Evolutionary conservation across 352 stramenopile species (phyloP).

Genomic region (Lagenidium giganteum): DNA sequence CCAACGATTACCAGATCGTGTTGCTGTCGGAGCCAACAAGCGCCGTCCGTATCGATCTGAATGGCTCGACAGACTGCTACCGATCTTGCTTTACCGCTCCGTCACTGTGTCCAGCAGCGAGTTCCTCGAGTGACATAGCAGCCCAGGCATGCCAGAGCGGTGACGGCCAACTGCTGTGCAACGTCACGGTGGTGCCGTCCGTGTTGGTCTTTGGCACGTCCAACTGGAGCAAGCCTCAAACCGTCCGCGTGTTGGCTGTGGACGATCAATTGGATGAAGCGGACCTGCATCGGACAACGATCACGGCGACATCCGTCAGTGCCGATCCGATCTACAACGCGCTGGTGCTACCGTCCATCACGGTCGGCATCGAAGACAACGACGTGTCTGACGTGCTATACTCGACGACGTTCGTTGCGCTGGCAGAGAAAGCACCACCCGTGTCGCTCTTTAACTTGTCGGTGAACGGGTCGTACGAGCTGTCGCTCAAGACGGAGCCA

Average conservation of each 20-base stretch:
- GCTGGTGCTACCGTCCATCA: slow-evolving; percentile 50
- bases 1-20: slow-evolving; percentile 71
- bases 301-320: slow-evolving; percentile 35
- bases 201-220: slow-evolving; percentile 36
- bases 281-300: slow-evolving; percentile 54
- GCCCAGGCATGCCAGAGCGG: neutral
- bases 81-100: slow-evolving; percentile 26
- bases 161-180: slow-evolving; percentile 35
- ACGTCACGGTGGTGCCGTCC: slow-evolving; percentile 51
- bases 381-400: slow-evolving; percentile 43
- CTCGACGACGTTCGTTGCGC: slow-evolving; percentile 29
- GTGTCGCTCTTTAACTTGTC: slow-evolving; percentile 11
- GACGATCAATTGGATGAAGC: slow-evolving; percentile 67
- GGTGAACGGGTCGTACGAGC: slow-evolving; percentile 30
- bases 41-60: slow-evolving; percentile 35
- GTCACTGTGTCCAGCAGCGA: slow-evolving; percentile 15
- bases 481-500: slow-evolving; percentile 50
- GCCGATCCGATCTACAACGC: slow-evolving; percentile 52
- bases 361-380: slow-evolving; percentile 68
- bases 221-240: slow-evolving; percentile 63
- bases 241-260: slow-evolving; percentile 59
- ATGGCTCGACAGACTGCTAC: slow-evolving; percentile 53
- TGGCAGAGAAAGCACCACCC: slow-evolving; percentile 28
- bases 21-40: slow-evolving; percentile 57
- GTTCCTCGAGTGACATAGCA: slow-evolving; percentile 5